Evolutionary conservation across 2,329 filamentous ascomycete species (phyloP).

Genomic region (Stemphylium beticola): DNA sequence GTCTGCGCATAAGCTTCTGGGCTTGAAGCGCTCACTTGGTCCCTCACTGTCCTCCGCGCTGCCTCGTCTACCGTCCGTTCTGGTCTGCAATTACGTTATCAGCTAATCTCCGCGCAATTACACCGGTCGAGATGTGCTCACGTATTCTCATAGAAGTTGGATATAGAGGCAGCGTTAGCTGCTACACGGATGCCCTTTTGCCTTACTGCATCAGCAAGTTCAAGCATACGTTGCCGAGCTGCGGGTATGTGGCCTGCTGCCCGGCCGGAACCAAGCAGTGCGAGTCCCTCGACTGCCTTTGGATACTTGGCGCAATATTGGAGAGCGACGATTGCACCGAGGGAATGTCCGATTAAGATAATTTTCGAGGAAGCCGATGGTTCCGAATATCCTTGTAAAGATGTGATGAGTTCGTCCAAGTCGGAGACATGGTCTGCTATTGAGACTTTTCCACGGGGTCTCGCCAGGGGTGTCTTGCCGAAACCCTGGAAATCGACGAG

Average conservation of each 20-base stretch:
- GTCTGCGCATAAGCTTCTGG: conserved; percentile 15
- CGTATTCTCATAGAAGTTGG: neutral
- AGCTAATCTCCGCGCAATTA: neutral
- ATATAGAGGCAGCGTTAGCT: neutral
- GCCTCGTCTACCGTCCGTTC: neutral
- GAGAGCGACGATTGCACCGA: neutral
- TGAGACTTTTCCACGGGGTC: fast-evolving
- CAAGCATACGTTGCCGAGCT: conserved; percentile 11
- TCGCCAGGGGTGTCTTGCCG: neutral
- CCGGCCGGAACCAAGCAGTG: conserved; percentile 1
- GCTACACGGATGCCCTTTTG: conserved; percentile 8
- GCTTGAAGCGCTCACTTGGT: conserved; percentile 2
- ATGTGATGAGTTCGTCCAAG: neutral
- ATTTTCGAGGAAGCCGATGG: neutral
- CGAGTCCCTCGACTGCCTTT: neutral
- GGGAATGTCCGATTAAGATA: neutral
- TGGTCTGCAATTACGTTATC: neutral
- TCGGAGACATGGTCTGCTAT: neutral
- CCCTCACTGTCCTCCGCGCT: conserved; percentile 4
- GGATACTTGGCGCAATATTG: neutral
- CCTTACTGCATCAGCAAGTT: conserved; percentile 8
- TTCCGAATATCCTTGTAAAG: neutral
- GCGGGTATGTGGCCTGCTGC: conserved; percentile 12
- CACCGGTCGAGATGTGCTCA: neutral
- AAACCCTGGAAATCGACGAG: neutral